Base-by-base conservation (phyloP, 208 protist species). In the Leishmania arabica region DNA sequence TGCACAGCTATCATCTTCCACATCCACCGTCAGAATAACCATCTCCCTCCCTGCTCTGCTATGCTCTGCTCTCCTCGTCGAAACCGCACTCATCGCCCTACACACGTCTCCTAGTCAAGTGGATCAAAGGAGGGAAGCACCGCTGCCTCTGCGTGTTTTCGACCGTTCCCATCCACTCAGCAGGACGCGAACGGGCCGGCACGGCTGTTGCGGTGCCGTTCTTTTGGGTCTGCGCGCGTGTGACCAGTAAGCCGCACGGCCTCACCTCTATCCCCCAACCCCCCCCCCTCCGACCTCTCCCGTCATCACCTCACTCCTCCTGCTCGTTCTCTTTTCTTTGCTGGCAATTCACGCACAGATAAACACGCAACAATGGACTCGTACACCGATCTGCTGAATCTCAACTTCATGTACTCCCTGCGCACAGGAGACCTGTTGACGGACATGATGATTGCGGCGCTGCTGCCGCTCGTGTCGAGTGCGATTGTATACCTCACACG, bases 341-440 rank as follows among this genome's bases (percentile, higher is more conserved):
- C 27, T 76, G 17, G 8, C 9, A 71, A 69, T 19, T 45, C 56
- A 77, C 51, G 19, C 24, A 65, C n/a, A 68, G n/a, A 51, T 31
- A 3, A 21, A 37, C 40, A 8, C 56, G 74, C 34, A 47, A 49
- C 74, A 76, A 97, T 97, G 94, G 92, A 97, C 85, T 86, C 89
- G 58, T 96, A 95, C 64, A 83, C 86, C 62, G 88, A 92, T 31
- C 77, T 97, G 45, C 84, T 97, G 83, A 97, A 96, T 70, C 88
- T 96, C 47, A 96, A 96, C 79, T 94, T 97, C 69, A 97, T 97
- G 95, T 86, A 90, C 77, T 91, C 92, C 66, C 88, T 95, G 82
- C 82, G 93, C 64, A 97, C 95, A 62, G 95, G 92, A n/a, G 93
- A 96, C 78, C 79, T 92, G 80, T 66, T 96, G 24, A 80, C 94